Conservation (phyloP, 805 yeast species). For the Jamesozyma hellenica region DNA sequence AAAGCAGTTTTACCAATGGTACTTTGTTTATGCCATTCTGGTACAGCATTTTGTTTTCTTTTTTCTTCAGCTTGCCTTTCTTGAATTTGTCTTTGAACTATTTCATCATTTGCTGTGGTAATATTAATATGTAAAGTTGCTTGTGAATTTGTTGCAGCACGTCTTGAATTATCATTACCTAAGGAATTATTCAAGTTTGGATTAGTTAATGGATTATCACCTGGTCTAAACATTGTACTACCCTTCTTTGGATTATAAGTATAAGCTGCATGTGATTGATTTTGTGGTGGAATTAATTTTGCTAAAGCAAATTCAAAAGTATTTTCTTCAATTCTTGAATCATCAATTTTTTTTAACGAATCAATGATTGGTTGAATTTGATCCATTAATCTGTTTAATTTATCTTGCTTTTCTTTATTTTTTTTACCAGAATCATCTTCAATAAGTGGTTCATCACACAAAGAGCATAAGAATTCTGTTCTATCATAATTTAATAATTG, state of each 20-base stretch:
- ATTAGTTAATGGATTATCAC: slow-evolving; percentile 20
- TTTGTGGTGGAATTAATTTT: slow-evolving; percentile 75
- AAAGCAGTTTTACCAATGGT: slow-evolving; percentile 68
- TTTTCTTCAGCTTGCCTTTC: slow-evolving; percentile 58
- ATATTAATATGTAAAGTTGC: slow-evolving; percentile 87
- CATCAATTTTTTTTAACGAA: slow-evolving; percentile 73
- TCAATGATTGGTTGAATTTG: slow-evolving; percentile 84
- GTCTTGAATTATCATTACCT: slow-evolving; percentile 34
- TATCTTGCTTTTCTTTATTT: slow-evolving; percentile 70
- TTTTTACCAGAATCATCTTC: slow-evolving; percentile 87
- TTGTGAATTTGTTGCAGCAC: slow-evolving; percentile 55
- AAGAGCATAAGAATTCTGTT: slow-evolving; percentile 72
- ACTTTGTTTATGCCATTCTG: slow-evolving; percentile 89
- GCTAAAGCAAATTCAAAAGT: slow-evolving; percentile 79
- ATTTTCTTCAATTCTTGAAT: slow-evolving; percentile 71
- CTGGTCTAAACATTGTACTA: slow-evolving; percentile 35
- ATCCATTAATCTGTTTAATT: slow-evolving; percentile 72
- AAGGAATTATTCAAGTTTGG: slow-evolving; percentile 23
- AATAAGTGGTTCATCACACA: slow-evolving; percentile 64
- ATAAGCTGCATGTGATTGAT: slow-evolving; percentile 59
- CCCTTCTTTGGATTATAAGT: slow-evolving; percentile 44
- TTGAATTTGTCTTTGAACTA: slow-evolving; percentile 52
- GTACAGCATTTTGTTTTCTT: slow-evolving; percentile 86
- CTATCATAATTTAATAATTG: slow-evolving; percentile 70
- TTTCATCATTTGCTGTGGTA: slow-evolving; percentile 76